phyloP scores from a whole-genome alignment of 2,329 filamentous ascomycete genomes.

The Fusarium sp. region DNA sequence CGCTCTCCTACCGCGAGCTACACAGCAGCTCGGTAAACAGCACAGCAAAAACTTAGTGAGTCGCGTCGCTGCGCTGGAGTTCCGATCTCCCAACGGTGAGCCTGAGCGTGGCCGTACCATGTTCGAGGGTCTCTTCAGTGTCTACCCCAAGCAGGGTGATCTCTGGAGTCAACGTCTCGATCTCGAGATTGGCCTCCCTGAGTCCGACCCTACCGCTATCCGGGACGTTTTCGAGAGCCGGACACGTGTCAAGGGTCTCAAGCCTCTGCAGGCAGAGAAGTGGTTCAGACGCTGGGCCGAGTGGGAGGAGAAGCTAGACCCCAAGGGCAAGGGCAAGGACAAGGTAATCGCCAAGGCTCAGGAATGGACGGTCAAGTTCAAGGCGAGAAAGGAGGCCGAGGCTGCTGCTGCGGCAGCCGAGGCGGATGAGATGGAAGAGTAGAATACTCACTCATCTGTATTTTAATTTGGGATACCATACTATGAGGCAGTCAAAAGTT shows the following conservation, averaged over 20 bases:
- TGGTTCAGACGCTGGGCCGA: constrained; percentile 94
- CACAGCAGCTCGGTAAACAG: constrained; percentile 80
- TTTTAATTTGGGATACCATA: constrained; percentile 45
- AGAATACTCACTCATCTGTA: constrained; percentile 21
- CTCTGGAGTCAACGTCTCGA: constrained; percentile 94
- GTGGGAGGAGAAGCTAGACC: constrained; percentile 83
- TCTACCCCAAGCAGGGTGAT: constrained; percentile 90
- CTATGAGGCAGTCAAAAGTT: constrained; percentile 42
- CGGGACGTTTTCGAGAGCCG: constrained; percentile 87
- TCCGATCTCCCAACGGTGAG: constrained; percentile 84
- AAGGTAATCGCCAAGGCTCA: constrained; percentile 77
- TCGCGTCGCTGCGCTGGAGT: constrained; percentile 93
- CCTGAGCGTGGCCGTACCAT: constrained; percentile 93
- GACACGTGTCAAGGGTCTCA: constrained; percentile 75
- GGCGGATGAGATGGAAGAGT: constrained; percentile 55
- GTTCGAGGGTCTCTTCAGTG: constrained; percentile 87
- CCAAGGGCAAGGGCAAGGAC: constrained; percentile 75
- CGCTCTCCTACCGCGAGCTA: constrained; percentile 82
- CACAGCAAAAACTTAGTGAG: constrained; percentile 78
- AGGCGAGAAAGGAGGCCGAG: constrained; percentile 59
- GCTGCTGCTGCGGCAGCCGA: constrained; percentile 46
- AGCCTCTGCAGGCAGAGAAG: constrained; percentile 83
- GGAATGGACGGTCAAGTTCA: constrained; percentile 73
- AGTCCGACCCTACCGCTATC: constrained; percentile 67
- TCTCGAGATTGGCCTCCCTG: constrained; percentile 77